A percentile compares a stretch with the other conserved stretches of the same genome.
Conservation (phyloP, 148 eudicot genomes). For the Limonium bicolor region DNA sequence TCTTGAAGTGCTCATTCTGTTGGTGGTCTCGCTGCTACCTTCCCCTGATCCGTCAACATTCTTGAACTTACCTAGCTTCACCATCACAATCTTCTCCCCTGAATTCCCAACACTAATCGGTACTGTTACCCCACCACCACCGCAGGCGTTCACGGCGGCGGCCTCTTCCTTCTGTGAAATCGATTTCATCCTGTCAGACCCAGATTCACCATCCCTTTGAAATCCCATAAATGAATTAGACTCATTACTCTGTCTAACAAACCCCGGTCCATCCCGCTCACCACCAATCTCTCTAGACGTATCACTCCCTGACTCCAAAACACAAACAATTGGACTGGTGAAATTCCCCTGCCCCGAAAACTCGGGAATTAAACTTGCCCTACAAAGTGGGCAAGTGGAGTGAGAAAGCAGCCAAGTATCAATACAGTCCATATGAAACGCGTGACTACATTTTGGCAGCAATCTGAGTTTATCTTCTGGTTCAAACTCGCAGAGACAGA, state of each 20-base stretch:
- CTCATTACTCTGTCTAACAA: too few species aligned
- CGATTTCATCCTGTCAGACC: constrained; percentile 7
- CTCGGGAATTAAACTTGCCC: constrained; percentile 10
- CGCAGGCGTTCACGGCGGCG: not conserved
- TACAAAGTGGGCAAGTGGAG: constrained; percentile 29
- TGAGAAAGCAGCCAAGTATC: constrained; percentile 33
- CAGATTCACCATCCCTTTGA: too few species aligned
- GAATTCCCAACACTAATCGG: not conserved
- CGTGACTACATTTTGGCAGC: constrained; percentile 22
- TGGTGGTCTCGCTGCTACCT: constrained; percentile 6
- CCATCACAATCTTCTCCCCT: constrained; percentile 7
- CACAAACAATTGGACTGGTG: too few species aligned
- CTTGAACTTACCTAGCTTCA: constrained; percentile 26
- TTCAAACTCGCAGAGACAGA: constrained; percentile 23
- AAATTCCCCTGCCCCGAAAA: too few species aligned
- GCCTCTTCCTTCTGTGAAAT: constrained; percentile 12
- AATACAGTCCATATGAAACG: constrained; percentile 25
- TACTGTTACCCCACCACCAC: not conserved
- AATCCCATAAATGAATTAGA: too few species aligned
- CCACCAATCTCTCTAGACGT: too few species aligned
- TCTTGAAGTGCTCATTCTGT: constrained; percentile 19
- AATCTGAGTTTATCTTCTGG: constrained; percentile 17
- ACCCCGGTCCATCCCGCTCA: too few species aligned
- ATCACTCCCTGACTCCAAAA: too few species aligned
- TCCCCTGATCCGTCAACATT: constrained; percentile 6